Evolutionary conservation across 2,329 filamentous ascomycete species (phyloP), one percentile per base, ranked within the genome.

Genomic region (Pestalotiopsis fici): DNA sequence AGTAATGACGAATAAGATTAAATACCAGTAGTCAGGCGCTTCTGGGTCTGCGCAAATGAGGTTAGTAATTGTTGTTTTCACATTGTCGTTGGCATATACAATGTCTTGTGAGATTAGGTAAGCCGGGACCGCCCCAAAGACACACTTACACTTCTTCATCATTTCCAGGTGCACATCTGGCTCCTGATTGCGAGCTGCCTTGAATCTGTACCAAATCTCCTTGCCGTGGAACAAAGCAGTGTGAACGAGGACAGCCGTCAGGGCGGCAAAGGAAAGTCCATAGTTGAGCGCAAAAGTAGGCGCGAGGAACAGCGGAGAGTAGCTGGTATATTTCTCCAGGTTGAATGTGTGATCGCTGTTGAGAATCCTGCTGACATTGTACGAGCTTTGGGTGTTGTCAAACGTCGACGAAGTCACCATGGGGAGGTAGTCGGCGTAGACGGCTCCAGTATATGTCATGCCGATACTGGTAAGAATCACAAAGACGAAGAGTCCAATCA

Each of bases 1-100:
- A 73, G 88, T 87, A 28, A 79, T 35, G 0, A 83, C 56, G 4
- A 83, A 78, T 1, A 87, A 72, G 0, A 68, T 72, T 0, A 74
- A 72, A 66, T 88, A 89, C 86, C 86, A 89, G 85, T 85, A 89
- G 43, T 83, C 74, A 0, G 87, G 87, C 0, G 83, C 84, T 1
- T 85, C 78, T 55, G 76, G 77, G 71, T 88, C n/a, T n/a, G n/a
- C n/a, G n/a, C n/a, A n/a, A n/a, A n/a, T n/a, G n/a, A n/a, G n/a
- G n/a, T n/a, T n/a, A n/a, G n/a, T n/a, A n/a, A n/a, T n/a, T n/a
- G n/a, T n/a, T n/a, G n/a, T n/a, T n/a, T n/a, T n/a, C n/a, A n/a
- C n/a, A n/a, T n/a, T n/a, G n/a, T n/a, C n/a, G n/a, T n/a, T n/a
- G n/a, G n/a, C n/a, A n/a, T n/a, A n/a, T n/a, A n/a, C n/a, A n/a